Conservation (phyloP, 768 basidiomycete species). For the Roridomyces roridus region DNA sequence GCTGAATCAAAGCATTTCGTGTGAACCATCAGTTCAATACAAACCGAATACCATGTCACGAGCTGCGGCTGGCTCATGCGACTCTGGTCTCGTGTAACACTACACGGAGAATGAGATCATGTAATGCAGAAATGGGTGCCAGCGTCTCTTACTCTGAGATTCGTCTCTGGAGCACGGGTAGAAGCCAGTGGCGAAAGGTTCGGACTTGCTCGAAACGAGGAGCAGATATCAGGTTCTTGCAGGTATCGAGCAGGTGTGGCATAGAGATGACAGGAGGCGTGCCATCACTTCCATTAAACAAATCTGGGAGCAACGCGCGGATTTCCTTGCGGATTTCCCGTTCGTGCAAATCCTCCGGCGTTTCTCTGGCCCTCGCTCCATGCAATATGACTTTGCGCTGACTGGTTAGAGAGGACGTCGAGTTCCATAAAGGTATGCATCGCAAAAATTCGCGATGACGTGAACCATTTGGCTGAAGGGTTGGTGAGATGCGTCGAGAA, state of each 20-base stretch:
- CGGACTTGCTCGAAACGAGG: conserved; percentile 79
- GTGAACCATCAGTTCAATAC: conserved; percentile 64
- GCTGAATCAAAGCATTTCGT: conserved; percentile 71
- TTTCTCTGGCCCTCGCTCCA: conserved; percentile 70
- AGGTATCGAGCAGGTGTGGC: conserved; percentile 46
- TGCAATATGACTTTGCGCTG: conserved; percentile 76
- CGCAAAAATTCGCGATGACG: conserved; percentile 73
- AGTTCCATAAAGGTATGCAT: conserved; percentile 73
- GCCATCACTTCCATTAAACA: conserved; percentile 64
- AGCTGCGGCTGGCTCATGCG: conserved; percentile 43
- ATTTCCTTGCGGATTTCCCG: conserved; percentile 76
- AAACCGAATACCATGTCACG: conserved; percentile 61
- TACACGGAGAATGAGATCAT: conserved; percentile 10
- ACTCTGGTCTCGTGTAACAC: conserved; percentile 22
- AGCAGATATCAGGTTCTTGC: conserved; percentile 54
- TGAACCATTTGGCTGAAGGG: conserved; percentile 51
- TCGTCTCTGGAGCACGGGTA: conserved; percentile 68
- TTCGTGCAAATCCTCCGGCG: conserved; percentile 74
- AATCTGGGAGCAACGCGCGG: conserved; percentile 62
- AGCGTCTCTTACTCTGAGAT: conserved; percentile 50
- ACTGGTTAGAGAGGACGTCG: conserved; percentile 62
- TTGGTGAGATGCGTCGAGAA: not conserved
- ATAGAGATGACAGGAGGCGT: conserved; percentile 39
- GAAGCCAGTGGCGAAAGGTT: conserved; percentile 72
- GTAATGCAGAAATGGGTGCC: not conserved